Percentiles rank a stretch among this genome's conserved stretches.
phyloP scores from a whole-genome alignment of 2,329 filamentous ascomycete species.

The Torrubiella hemipterigena region DNA sequence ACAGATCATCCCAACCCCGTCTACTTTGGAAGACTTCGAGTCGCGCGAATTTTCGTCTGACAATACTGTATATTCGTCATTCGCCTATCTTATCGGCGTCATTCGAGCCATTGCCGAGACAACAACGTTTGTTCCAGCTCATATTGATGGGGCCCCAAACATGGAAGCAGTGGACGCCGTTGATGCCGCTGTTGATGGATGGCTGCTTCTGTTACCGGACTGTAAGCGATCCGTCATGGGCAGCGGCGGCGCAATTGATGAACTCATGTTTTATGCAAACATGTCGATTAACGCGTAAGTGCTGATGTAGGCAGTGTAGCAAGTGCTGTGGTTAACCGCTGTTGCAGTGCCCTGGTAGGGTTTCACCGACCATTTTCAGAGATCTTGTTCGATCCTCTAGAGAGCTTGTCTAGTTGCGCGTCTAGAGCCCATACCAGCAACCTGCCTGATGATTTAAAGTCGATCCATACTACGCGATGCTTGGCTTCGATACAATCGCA shows the following conservation, averaged over 20 bases:
- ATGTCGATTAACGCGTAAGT: conserved; percentile 14
- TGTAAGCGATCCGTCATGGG: conserved; percentile 18
- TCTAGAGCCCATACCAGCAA: conserved; percentile 9
- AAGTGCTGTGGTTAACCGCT: neutral
- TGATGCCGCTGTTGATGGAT: conserved; percentile 24
- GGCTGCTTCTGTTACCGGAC: conserved; percentile 23
- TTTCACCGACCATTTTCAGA: conserved; percentile 26
- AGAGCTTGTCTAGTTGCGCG: conserved; percentile 25
- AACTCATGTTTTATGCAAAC: conserved; percentile 17
- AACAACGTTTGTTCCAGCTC: conserved; percentile 13
- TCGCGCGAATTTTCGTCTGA: neutral
- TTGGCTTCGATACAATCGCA: conserved; percentile 24
- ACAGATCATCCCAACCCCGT: neutral
- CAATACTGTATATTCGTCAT: conserved; percentile 17
- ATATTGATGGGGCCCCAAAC: conserved; percentile 11
- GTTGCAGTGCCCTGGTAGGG: conserved; percentile 18
- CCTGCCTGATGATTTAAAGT: conserved; percentile 11
- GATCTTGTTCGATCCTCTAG: conserved; percentile 23
- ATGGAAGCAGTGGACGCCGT: conserved; percentile 17
- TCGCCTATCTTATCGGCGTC: conserved; percentile 52
- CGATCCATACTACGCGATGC: conserved; percentile 26
- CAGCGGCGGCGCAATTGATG: conserved; percentile 14
- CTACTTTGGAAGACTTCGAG: neutral
- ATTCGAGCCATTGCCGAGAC: conserved; percentile 25
- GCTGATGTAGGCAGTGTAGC: neutral